Base-by-base conservation (phyloP, 2,329 filamentous ascomycete species). In the Alternaria dauci region DNA sequence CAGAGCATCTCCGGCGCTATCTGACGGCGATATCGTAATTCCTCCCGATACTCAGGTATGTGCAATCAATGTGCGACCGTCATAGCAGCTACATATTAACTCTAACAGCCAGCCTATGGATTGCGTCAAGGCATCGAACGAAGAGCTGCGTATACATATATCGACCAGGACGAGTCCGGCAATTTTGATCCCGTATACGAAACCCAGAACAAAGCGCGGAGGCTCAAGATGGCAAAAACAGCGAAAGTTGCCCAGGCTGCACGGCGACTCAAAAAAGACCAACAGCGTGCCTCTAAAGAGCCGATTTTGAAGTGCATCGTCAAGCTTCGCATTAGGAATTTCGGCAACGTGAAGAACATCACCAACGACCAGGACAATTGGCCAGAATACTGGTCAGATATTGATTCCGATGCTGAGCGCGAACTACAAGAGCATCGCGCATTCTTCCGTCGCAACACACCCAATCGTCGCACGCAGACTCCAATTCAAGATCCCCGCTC, bases 91-190 rank as follows among this genome's bases (percentile, higher is more conserved):
- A 16, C 18, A 5, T 48, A 32, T 61, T 66, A 12, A 65, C 42
- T n/a, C 44, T 12, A 18, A 11, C 18, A 72, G 70, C 57, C 54
- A 9, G 48, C 42, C 4, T 75, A 75, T 34, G 58, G 64, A 2
- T 41, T 75, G 4, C 73, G 73, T 14, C 60, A 67, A 56, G 70
- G 71, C 26, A 69, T 72, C 14, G 57, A 74, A 23, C 57, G 70
- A 4, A 63, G 67, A 8, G 61, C 65, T 12, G 20, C 58, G 0
- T 61, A 59, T 20, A 74, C 73, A 1, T 78, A 76, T 61, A 43
- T 79, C 11, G 80, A 81, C 39, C 67, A 68, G 0, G 79, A 82
- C 30, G 54, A 72, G 9, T 78, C 75, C 5, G 78, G 76, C 1
- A 72, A 79, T 43, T 82, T 80, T 43, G 70, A 76, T 50, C 79